These are phyloP conservation scores for Kondoa subrosea DNA, from an alignment of 768 basidiomycete species.

Conservation along the genomic window DNA sequence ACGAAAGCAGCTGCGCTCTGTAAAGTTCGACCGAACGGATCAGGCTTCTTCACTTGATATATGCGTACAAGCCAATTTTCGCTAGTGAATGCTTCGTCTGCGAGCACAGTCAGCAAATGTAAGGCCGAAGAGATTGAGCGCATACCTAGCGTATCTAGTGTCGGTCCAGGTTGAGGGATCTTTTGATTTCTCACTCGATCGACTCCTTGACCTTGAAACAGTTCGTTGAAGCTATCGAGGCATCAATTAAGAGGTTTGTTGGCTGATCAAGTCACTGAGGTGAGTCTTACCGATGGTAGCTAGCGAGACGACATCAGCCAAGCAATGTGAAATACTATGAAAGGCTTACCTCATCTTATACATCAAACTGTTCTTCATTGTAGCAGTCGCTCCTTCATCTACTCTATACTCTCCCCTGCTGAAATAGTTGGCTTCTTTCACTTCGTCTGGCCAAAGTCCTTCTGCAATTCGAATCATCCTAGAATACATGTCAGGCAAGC, in stretches of 20 bases:
- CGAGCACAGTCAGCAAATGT: slow-evolving; percentile 3
- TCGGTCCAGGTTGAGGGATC: slow-evolving; percentile 58
- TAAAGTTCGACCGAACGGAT: slow-evolving; percentile 70
- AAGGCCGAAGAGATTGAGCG: slow-evolving; percentile 17
- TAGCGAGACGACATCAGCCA: neutral
- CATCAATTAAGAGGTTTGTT: slow-evolving; percentile 1
- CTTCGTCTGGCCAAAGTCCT: slow-evolving; percentile 95
- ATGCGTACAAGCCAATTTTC: slow-evolving; percentile 99
- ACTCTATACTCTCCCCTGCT: slow-evolving; percentile 86
- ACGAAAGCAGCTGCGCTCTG: slow-evolving; percentile 70
- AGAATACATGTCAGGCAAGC: slow-evolving; percentile 15
- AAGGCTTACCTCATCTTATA: slow-evolving; percentile 63
- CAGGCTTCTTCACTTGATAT: slow-evolving; percentile 87
- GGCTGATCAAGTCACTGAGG: neutral
- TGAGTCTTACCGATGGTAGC: slow-evolving; percentile 6
- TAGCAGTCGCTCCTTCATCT: slow-evolving; percentile 60
- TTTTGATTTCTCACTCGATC: slow-evolving; percentile 83
- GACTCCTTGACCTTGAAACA: slow-evolving; percentile 57
- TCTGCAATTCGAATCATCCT: slow-evolving; percentile 38
- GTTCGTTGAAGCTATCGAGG: slow-evolving; percentile 57
- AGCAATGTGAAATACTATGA: slow-evolving; percentile 1
- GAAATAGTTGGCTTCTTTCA: slow-evolving; percentile 88
- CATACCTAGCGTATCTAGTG: slow-evolving; percentile 73
- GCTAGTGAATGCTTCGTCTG: slow-evolving; percentile 94
- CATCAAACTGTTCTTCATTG: slow-evolving; percentile 95